A percentile compares a stretch with the other conserved stretches of the same genome.
phyloP scores from a whole-genome alignment of 2,329 filamentous ascomycete species.

The Chrysoporthe austroafricana region DNA sequence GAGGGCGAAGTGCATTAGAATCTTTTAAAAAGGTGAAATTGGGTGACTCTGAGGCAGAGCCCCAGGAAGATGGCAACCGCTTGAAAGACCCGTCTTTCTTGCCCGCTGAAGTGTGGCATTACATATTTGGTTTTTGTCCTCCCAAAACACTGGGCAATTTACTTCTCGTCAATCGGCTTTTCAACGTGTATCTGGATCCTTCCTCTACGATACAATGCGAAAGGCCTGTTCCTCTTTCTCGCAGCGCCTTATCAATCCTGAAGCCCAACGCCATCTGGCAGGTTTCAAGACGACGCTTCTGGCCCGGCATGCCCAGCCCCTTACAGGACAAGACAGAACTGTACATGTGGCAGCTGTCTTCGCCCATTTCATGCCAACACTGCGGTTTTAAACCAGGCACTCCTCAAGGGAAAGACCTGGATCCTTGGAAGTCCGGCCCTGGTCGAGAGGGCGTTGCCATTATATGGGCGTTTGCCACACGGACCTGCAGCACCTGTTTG shows the following conservation, averaged over 20 bases:
- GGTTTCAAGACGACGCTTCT: constrained; percentile 66
- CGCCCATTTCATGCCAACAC: constrained; percentile 67
- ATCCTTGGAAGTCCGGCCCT: constrained; percentile 63
- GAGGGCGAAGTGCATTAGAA: constrained; percentile 7
- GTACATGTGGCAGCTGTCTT: constrained; percentile 75
- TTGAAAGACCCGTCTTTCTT: constrained; percentile 42
- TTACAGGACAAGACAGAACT: constrained; percentile 68
- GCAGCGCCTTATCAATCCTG: constrained; percentile 40
- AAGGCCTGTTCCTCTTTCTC: constrained; percentile 39
- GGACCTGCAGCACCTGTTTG: constrained; percentile 70
- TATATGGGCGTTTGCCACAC: constrained; percentile 73
- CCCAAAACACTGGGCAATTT: constrained; percentile 67
- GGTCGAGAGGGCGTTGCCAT: constrained; percentile 62
- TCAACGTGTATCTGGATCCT: constrained; percentile 63
- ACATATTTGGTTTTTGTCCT: constrained; percentile 68
- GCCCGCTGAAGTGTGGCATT: constrained; percentile 70
- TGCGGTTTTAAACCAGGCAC: constrained; percentile 55
- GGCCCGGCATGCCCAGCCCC: constrained; percentile 70
- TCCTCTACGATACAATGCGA: constrained; percentile 39
- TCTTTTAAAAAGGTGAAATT: constrained; percentile 38
- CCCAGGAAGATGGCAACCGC: constrained; percentile 18
- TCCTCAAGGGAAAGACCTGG: constrained; percentile 35
- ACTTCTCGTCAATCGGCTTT: constrained; percentile 69
- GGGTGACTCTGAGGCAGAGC: constrained; percentile 21
- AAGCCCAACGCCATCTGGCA: constrained; percentile 73